These are phyloP conservation scores for Cardamine occulta DNA, from an alignment of 345 rosid species.

Conservation along the genomic window DNA sequence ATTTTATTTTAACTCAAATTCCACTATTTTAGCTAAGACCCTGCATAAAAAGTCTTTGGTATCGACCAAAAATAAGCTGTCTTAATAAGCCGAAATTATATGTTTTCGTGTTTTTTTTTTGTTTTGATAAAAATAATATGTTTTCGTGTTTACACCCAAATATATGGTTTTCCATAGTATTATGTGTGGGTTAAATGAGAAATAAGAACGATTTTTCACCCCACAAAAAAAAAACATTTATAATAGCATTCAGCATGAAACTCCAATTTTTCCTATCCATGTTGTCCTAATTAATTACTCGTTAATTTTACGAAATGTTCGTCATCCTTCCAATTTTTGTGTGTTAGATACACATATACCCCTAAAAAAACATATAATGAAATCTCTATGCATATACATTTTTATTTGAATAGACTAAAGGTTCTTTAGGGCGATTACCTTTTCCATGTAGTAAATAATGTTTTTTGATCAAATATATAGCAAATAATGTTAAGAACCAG, in stretches of 20 bases:
- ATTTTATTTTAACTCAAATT: conserved; percentile 6
- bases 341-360: neutral
- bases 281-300: neutral
- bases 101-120: neutral
- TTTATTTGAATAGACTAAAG: neutral
- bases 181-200: neutral
- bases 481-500: conserved; percentile 27
- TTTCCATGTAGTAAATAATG: neutral
- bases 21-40: conserved; percentile 29
- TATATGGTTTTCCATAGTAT: neutral
- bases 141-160: neutral
- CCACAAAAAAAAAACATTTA: neutral
- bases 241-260: neutral
- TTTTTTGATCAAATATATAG: neutral
- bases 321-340: neutral
- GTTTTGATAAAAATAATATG: neutral
- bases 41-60: conserved; percentile 15
- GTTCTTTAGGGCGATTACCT: neutral
- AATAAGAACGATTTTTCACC: neutral
- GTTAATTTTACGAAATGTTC: neutral
- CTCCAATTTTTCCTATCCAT: neutral
- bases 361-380: neutral
- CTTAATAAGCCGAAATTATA: neutral
- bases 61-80: conserved; percentile 26
- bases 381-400: neutral